A percentile compares a stretch with the other conserved stretches of the same genome.
Evolutionary conservation across 23 red algal species (phyloP).

Genomic region (Gracilaria domingensis): DNA sequence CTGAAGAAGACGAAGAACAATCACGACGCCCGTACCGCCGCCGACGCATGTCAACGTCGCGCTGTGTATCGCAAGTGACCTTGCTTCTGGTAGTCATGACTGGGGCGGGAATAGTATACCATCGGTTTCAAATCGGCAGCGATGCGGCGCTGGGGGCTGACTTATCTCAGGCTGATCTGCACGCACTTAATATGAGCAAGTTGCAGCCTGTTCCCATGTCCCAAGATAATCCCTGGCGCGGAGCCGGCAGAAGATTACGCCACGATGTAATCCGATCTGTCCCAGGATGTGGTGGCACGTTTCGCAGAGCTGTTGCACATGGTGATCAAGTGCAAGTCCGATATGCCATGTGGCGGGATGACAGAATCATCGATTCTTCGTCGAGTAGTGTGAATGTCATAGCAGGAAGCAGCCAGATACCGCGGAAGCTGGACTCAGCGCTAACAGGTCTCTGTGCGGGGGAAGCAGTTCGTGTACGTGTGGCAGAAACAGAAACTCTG

Average conservation of each 20-base stretch:
- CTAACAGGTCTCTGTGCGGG: slow-evolving; percentile 50
- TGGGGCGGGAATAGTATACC: neutral
- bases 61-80: neutral
- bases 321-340: slow-evolving; percentile 43
- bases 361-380: slow-evolving; percentile 48
- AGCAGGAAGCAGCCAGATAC: slow-evolving; percentile 39
- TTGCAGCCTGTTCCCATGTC: neutral
- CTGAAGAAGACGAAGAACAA: neutral
- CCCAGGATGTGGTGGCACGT: slow-evolving; percentile 71
- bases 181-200: neutral
- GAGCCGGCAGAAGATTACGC: slow-evolving; percentile 47
- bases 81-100: neutral
- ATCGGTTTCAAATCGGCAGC: neutral
- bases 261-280: slow-evolving; percentile 55
- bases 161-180: neutral
- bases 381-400: slow-evolving; percentile 25
- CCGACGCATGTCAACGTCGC: neutral
- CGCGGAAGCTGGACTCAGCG: slow-evolving; percentile 22
- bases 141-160: neutral
- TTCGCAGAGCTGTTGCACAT: slow-evolving; percentile 31
- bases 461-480: slow-evolving; percentile 31
- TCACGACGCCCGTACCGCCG: neutral
- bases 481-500: slow-evolving; percentile 8
- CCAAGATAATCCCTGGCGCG: slow-evolving; percentile 66
- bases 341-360: slow-evolving; percentile 53